Evolutionary conservation across 331 rosid genomes (phyloP).

Genomic region (Quercus phellos): DNA sequence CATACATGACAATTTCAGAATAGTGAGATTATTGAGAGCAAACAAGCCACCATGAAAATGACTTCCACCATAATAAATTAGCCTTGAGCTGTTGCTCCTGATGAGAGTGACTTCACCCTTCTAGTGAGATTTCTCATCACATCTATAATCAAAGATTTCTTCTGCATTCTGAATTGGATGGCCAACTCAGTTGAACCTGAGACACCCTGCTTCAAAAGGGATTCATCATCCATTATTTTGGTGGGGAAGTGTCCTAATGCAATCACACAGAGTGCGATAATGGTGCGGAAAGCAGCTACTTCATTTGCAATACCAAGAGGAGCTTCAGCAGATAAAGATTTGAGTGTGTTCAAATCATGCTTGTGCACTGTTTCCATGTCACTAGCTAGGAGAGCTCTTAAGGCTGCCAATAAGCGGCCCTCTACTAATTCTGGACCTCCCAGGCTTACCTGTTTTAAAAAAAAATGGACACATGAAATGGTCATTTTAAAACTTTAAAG

Average conservation of each 20-base stretch:
- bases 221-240: slow-evolving; percentile 78
- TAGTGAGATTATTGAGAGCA: neutral
- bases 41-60: neutral
- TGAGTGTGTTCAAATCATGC: slow-evolving; percentile 50
- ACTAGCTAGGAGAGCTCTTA: slow-evolving; percentile 59
- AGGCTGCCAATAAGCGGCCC: slow-evolving; percentile 83
- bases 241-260: slow-evolving; percentile 91
- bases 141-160: slow-evolving; percentile 64
- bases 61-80: slow-evolving; percentile 19
- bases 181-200: slow-evolving; percentile 65
- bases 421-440: slow-evolving; percentile 76
- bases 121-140: slow-evolving; percentile 71
- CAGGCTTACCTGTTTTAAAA: slow-evolving; percentile 52
- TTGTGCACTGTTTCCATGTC: slow-evolving; percentile 44
- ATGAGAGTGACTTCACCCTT: slow-evolving; percentile 67
- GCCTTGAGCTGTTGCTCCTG: slow-evolving; percentile 39
- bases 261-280: slow-evolving; percentile 71
- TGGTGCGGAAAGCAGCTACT: slow-evolving; percentile 60
- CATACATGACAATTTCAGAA: neutral
- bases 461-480: neutral
- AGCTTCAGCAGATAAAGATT: slow-evolving; percentile 69
- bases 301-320: slow-evolving; percentile 82
- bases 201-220: slow-evolving; percentile 49
- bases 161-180: slow-evolving; percentile 75
- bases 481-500: neutral